A percentile compares a stretch with the other conserved stretches of the same genome.
phyloP scores from a whole-genome alignment of 2,329 filamentous ascomycete genomes.

The Akanthomyces uredinophilus region DNA sequence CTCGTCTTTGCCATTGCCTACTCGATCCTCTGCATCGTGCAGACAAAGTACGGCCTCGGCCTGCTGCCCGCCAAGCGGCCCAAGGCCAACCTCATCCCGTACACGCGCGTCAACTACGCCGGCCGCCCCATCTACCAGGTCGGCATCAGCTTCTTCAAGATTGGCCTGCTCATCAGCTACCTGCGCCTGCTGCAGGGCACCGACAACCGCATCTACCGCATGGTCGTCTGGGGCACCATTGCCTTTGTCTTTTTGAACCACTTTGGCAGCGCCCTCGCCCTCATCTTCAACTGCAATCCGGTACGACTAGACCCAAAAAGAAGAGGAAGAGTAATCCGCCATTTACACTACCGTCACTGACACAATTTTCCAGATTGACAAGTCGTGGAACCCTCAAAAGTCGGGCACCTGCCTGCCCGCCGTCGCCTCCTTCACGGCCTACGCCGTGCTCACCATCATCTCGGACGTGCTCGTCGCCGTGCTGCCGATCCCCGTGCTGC shows the following conservation, averaged over 20 bases:
- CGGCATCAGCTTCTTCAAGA: constrained; percentile 53
- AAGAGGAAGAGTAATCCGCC: too few species aligned
- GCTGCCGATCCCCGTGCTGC: constrained; percentile 45
- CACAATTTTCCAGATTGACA: constrained; percentile 27
- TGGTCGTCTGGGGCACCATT: constrained; percentile 41
- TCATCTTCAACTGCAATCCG: constrained; percentile 47
- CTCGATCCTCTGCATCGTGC: constrained; percentile 44
- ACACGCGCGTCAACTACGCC: constrained; percentile 47
- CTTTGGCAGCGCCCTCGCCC: constrained; percentile 41
- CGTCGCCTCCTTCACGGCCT: constrained; percentile 45
- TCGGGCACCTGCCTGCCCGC: constrained; percentile 41
- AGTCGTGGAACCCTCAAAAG: constrained; percentile 39
- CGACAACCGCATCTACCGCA: constrained; percentile 38
- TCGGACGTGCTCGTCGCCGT: constrained; percentile 46
- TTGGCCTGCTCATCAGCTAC: constrained; percentile 48
- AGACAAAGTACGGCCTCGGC: constrained; percentile 50
- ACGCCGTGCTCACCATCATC: constrained; percentile 47
- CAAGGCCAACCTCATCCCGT: constrained; percentile 36
- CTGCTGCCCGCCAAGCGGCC: constrained; percentile 41
- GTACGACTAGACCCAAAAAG: constrained; percentile 27
- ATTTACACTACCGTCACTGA: too few species aligned
- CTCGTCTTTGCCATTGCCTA: constrained; percentile 44
- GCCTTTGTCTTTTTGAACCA: constrained; percentile 40
- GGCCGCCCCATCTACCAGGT: constrained; percentile 51
- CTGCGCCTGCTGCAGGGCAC: constrained; percentile 45